Evolutionary conservation across 805 yeast genomes (phyloP), one percentile per base, ranked within the genome.

Genomic region (Starmerella roubikii): DNA sequence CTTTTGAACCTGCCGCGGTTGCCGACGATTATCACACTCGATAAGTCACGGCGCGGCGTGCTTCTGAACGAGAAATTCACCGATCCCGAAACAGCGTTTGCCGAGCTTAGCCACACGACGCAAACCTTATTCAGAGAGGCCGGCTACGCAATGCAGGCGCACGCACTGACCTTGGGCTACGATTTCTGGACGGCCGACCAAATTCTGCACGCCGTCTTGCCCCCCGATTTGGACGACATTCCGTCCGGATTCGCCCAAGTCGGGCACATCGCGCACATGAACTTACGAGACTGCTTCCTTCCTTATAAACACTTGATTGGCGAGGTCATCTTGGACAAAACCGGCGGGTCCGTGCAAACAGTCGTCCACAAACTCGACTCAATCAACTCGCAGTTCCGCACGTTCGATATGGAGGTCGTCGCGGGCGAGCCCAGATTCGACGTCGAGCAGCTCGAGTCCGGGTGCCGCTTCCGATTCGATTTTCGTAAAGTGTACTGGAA

Each of bases 401-500:
- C 97, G 0, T 91, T 91, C 61, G 75, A 75, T 18, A 88, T 91
- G 97, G 83, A 86, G 45, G 76, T 93, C 0, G 66, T 91, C 37
- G 98, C 97, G 0, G 97, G 98, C 7, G 53, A 46, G 18, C 75
- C 72, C 40, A 67, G 71, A 27, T 72, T 81, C 46, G 55, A 72
- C 27, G 98, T 88, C 13, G 81, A 81, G 47, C 96, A 88, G 58
- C 72, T 68, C 46, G 98, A 91, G 57, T 73, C 86, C 42, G 82
- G 82, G 26, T 88, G 99, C 63, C 59, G 64, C 10, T 91, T 91
- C 61, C 71, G 65, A 34, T 88, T 91, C 58, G 94, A 91, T 54
- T 91, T 93, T 57, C 72, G 82, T 42, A 81, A 83, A 54, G 98
- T 93, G 4, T 91, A 93, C 60, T 91, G 99, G 99, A 91, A 91